Conservation (phyloP, 495 filamentous ascomycete genomes). For the Podospora sp. region DNA sequence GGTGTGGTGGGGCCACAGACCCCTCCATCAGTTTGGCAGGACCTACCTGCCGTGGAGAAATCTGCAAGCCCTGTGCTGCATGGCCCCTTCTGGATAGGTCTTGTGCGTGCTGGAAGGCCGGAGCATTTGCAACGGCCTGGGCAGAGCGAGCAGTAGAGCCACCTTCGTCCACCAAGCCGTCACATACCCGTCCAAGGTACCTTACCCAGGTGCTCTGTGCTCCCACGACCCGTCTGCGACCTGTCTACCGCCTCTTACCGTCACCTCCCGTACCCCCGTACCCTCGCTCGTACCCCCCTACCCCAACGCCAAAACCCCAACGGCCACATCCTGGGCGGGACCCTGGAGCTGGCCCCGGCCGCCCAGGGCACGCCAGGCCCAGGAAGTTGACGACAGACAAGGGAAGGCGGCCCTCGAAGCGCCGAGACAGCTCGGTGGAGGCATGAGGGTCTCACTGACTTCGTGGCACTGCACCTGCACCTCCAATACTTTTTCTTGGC, state of each 20-base stretch:
- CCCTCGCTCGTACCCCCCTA: too few species aligned
- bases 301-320: background rate
- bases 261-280: background rate
- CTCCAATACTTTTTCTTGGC: constrained; percentile 28
- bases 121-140: constrained; percentile 29
- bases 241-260: background rate
- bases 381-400: constrained; percentile 1
- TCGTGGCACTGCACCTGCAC: constrained; percentile 29
- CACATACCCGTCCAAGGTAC: background rate
- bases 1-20: constrained; percentile 18
- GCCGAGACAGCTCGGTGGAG: constrained; percentile 12
- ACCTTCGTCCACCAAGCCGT: background rate
- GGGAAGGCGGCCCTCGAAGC: background rate
- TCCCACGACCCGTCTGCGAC: background rate
- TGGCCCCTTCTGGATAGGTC: constrained; percentile 14
- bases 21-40: constrained; percentile 3
- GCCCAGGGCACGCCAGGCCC: background rate
- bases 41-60: background rate
- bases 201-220: background rate
- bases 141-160: background rate
- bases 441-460: constrained; percentile 27
- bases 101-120: constrained; percentile 15
- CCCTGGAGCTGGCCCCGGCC: background rate
- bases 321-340: background rate
- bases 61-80: constrained; percentile 7